Conservation (phyloP, 495 filamentous ascomycete genomes). For the Daldinia vernicosa region DNA sequence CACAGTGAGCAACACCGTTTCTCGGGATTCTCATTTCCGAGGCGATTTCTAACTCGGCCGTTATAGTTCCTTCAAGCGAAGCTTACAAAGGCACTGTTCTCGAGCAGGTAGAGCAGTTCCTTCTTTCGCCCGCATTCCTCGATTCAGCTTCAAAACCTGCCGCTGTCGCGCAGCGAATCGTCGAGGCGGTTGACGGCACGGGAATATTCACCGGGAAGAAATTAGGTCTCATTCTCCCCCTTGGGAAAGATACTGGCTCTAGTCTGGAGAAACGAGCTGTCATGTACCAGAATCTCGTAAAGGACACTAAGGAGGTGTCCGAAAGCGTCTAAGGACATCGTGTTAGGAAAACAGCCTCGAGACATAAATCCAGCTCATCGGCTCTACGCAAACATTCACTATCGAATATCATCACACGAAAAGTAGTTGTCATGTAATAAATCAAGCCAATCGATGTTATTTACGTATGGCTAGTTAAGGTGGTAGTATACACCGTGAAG, state of each 20-base stretch:
- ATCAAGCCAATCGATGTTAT: not conserved
- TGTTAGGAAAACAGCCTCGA: not conserved
- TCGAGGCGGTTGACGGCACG: conserved; percentile 46
- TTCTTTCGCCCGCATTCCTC: not conserved
- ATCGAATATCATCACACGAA: not conserved
- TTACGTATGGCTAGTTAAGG: not conserved
- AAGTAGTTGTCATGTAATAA: not conserved
- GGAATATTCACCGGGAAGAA: conserved; percentile 26
- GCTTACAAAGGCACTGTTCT: conserved; percentile 29
- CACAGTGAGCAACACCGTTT: not conserved
- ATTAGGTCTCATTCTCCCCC: conserved; percentile 25
- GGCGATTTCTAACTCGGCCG: not conserved
- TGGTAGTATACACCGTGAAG: conserved; percentile 8
- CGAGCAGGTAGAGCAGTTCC: not conserved
- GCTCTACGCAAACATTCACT: not conserved
- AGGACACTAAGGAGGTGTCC: conserved; percentile 29
- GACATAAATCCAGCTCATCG: not conserved
- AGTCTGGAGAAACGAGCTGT: conserved; percentile 22
- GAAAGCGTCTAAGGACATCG: conserved; percentile 26
- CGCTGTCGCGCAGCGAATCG: conserved; percentile 51
- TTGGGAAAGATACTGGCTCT: conserved; percentile 32
- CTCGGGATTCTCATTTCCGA: too few species aligned
- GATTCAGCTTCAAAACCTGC: conserved; percentile 19
- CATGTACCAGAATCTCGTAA: conserved; percentile 6
- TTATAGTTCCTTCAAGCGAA: conserved; percentile 12